Evolutionary conservation across 306 rosid genomes (phyloP).

Genomic region (Pachyrhizus erosus): DNA sequence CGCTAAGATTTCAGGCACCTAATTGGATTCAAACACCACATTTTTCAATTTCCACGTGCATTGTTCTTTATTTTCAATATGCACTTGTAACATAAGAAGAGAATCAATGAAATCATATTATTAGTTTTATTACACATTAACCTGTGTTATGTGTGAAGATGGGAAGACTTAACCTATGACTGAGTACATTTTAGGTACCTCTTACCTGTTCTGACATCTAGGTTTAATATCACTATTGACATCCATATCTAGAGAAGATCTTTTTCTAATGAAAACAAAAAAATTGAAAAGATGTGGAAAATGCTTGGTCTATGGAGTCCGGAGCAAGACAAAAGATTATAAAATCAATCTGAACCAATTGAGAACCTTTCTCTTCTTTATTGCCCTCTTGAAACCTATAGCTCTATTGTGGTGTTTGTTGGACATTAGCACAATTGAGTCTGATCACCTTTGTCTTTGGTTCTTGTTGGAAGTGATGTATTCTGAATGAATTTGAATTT

Average conservation of each 20-base stretch:
- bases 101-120: constrained; percentile 9
- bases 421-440: constrained; percentile 10
- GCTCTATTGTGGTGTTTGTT: neutral
- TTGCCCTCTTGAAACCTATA: constrained; percentile 8
- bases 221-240: neutral
- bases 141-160: neutral
- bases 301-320: neutral
- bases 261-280: neutral
- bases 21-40: neutral
- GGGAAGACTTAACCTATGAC: neutral
- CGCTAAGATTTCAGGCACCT: neutral
- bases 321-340: neutral
- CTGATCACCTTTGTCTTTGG: constrained; percentile 27
- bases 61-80: neutral
- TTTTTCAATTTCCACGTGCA: constrained; percentile 8
- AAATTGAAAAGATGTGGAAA: constrained; percentile 1
- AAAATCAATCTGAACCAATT: constrained; percentile 19
- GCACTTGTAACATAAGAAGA: neutral
- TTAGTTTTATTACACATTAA: constrained; percentile 1
- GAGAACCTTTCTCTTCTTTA: constrained; percentile 2
- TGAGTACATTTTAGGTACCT: constrained; percentile 4
- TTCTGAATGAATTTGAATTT: constrained; percentile 17
- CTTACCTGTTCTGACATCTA: neutral
- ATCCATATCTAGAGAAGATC: neutral
- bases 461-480: constrained; percentile 7